A percentile compares a stretch with the other conserved stretches of the same genome.
These are phyloP conservation scores for Fremontodendron californicum DNA, from an alignment of 345 rosid genomes.

Conservation along the genomic window DNA sequence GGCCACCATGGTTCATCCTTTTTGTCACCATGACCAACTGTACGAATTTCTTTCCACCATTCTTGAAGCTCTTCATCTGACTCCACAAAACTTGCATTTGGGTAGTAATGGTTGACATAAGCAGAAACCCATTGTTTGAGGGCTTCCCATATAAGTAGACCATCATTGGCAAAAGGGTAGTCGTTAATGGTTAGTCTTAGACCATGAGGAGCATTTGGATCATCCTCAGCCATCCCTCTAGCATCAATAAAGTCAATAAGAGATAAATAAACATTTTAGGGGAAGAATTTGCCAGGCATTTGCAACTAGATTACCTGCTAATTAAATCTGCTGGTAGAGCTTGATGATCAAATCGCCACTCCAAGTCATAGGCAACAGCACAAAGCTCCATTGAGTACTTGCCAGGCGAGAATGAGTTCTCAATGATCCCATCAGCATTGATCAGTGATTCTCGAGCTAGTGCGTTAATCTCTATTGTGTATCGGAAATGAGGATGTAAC, in stretches of 20 bases:
- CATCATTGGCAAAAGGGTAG: conserved; percentile 61
- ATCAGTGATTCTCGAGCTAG: conserved; percentile 47
- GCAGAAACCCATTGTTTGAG: conserved; percentile 42
- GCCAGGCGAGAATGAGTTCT: conserved; percentile 39
- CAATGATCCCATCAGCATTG: conserved; percentile 55
- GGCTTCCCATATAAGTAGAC: conserved; percentile 44
- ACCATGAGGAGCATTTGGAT: conserved; percentile 46
- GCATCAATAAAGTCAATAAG: background rate
- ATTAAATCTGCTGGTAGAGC: conserved; percentile 51
- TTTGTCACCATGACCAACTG: conserved; percentile 49
- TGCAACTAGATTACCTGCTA: conserved; percentile 27
- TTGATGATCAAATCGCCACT: conserved; percentile 52
- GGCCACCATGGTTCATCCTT: conserved; percentile 59
- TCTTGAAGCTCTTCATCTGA: conserved; percentile 51
- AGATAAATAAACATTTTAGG: background rate
- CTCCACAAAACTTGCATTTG: conserved; percentile 22
- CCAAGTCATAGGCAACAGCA: conserved; percentile 41
- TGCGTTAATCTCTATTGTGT: conserved; percentile 62
- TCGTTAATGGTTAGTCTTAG: conserved; percentile 47
- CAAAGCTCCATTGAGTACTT: conserved; percentile 46
- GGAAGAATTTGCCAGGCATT: background rate
- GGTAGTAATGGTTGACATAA: conserved; percentile 48
- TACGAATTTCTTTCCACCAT: conserved; percentile 55
- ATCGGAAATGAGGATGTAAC: conserved; percentile 54
- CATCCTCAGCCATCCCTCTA: conserved; percentile 59